A percentile compares a stretch with the other conserved stretches of the same genome.
phyloP scores from a whole-genome alignment of 148 eudicot species.

The Fagopyrum homotropicum region DNA sequence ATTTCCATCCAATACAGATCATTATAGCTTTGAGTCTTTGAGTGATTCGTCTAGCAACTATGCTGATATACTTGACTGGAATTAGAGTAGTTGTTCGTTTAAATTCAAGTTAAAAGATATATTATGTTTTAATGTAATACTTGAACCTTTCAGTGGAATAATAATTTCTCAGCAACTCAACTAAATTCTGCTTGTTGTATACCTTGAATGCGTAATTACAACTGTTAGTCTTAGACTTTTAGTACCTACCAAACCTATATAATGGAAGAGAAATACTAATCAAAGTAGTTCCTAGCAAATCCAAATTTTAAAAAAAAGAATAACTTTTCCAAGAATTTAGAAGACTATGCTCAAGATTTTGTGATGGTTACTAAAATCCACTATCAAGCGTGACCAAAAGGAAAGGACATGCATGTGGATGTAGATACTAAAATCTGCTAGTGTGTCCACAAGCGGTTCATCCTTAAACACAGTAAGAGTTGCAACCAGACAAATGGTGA shows the following conservation, averaged over 20 bases:
- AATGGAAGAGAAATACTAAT: too few species aligned
- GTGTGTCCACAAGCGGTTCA: too few species aligned
- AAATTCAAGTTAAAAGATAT: too few species aligned
- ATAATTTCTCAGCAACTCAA: background rate
- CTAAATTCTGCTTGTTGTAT: background rate
- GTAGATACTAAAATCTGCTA: background rate
- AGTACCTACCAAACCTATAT: too few species aligned
- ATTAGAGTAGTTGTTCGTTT: background rate
- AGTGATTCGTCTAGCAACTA: background rate
- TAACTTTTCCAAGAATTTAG: background rate
- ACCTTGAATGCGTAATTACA: too few species aligned
- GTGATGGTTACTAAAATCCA: background rate
- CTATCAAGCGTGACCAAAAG: background rate
- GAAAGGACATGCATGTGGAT: background rate
- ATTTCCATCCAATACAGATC: background rate
- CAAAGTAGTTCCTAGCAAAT: too few species aligned
- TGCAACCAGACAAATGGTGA: background rate
- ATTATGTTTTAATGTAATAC: background rate
- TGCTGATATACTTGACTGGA: background rate
- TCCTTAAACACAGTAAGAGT: background rate
- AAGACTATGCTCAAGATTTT: background rate
- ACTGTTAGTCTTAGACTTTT: too few species aligned
- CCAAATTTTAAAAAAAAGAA: too few species aligned
- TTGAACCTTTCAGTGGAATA: background rate
- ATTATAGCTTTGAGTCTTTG: background rate